Conservation (phyloP, 208 protist genomes). For the Acanthamoeba divionensis region DNA sequence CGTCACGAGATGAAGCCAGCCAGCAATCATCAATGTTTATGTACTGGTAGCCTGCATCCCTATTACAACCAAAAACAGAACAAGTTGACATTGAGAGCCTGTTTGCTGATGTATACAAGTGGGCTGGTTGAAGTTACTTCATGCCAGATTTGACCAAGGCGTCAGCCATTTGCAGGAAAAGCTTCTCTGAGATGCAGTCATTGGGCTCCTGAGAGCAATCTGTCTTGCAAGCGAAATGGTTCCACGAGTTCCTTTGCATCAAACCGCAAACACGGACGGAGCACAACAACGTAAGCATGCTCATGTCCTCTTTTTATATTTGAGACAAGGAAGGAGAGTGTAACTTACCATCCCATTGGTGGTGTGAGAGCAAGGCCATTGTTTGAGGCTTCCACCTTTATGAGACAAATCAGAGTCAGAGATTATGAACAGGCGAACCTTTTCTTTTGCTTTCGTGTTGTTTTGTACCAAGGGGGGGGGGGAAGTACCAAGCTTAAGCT, state of each 20-base stretch:
- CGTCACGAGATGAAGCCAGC: background rate
- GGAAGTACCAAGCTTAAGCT: too few relatives aligned
- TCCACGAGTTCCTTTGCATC: slow-evolving; percentile 49
- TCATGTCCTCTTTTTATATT: too few relatives aligned
- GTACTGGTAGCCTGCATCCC: slow-evolving; percentile 57
- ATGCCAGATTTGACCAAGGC: background rate
- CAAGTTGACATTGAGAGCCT: too few relatives aligned
- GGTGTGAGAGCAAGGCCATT: slow-evolving; percentile 33
- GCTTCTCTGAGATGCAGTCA: background rate
- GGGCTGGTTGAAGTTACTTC: too few relatives aligned
- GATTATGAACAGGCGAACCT: too few relatives aligned
- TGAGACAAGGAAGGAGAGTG: too few relatives aligned
- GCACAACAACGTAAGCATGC: background rate
- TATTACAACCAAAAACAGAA: too few relatives aligned
- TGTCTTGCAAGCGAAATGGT: slow-evolving; percentile 13
- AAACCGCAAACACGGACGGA: background rate
- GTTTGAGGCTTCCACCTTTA: background rate
- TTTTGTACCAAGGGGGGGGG: too few relatives aligned
- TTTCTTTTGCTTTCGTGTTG: too few relatives aligned
- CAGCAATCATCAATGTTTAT: slow-evolving; percentile 64
- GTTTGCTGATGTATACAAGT: too few relatives aligned
- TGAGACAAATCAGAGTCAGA: background rate
- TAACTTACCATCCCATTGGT: background rate
- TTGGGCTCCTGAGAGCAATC: background rate
- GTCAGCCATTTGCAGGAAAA: slow-evolving; percentile 21